Evolutionary conservation across 129 eudicot genomes (phyloP).

Genomic region (Centaurea solstitialis): DNA sequence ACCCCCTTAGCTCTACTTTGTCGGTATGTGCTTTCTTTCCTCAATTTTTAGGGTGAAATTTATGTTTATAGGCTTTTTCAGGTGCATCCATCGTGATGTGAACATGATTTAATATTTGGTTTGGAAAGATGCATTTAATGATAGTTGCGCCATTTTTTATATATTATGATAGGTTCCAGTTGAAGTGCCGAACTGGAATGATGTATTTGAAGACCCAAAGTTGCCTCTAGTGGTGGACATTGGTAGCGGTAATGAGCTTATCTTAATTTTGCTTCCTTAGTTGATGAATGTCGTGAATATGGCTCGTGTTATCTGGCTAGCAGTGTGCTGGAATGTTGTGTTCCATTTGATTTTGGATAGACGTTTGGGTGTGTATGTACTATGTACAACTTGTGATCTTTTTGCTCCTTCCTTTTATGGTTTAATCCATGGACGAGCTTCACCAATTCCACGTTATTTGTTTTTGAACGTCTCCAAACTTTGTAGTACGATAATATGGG

Average conservation of each 20-base stretch:
- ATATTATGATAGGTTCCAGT: constrained; percentile 61
- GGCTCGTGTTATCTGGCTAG: neutral
- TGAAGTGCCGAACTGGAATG: constrained; percentile 79
- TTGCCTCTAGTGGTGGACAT: constrained; percentile 94
- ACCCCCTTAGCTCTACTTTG: constrained; percentile 50
- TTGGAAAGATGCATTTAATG: neutral
- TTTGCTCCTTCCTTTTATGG: neutral
- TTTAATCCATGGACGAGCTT: neutral
- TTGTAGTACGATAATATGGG: neutral
- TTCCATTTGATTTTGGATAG: neutral
- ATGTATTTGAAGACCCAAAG: constrained; percentile 66
- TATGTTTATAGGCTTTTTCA: neutral
- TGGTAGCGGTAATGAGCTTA: constrained; percentile 67
- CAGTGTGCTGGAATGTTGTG: neutral
- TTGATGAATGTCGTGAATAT: neutral
- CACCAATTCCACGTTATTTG: neutral
- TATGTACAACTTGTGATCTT: neutral
- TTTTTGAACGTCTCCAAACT: neutral
- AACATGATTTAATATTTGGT: constrained; percentile 8
- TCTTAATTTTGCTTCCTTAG: neutral
- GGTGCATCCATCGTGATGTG: neutral
- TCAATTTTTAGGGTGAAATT: neutral
- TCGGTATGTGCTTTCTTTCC: constrained; percentile 14
- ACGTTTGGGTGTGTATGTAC: neutral
- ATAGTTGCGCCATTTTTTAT: neutral